Conservation (phyloP, 345 rosid species). For the Excoecaria cochinchinensis region DNA sequence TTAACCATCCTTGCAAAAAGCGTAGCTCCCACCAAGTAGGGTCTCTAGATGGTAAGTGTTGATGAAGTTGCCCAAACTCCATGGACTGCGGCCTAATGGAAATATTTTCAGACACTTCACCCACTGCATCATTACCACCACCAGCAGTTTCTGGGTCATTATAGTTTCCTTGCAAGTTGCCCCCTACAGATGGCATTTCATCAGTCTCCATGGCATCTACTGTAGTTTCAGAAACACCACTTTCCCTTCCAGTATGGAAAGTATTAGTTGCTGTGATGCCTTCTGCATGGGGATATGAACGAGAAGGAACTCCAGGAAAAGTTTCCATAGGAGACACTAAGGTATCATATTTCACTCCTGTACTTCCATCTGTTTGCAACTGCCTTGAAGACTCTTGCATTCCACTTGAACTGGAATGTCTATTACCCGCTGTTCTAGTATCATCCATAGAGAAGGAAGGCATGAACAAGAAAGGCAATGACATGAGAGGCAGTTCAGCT, state of each 20-base stretch:
- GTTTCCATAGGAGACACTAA: conserved; percentile 48
- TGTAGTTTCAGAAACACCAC: conserved; percentile 31
- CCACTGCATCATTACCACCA: conserved; percentile 18
- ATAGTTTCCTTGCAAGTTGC: conserved; percentile 18
- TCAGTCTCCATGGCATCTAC: conserved; percentile 65
- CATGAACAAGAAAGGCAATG: conserved; percentile 47
- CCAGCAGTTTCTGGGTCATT: conserved; percentile 19
- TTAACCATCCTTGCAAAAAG: conserved; percentile 73
- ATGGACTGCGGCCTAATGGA: conserved; percentile 19
- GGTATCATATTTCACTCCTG: conserved; percentile 36
- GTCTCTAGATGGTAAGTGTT: conserved; percentile 52
- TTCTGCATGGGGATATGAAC: conserved; percentile 34
- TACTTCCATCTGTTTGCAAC: conserved; percentile 37
- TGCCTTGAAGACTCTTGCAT: conserved; percentile 48
- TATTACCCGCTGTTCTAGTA: conserved; percentile 39
- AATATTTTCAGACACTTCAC: conserved; percentile 23
- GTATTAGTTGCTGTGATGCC: conserved; percentile 27
- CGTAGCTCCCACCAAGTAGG: conserved; percentile 66
- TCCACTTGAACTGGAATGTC: conserved; percentile 38
- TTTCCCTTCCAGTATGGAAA: conserved; percentile 35
- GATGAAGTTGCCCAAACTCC: conserved; percentile 54
- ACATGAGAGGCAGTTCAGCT: conserved; percentile 52
- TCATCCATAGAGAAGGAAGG: conserved; percentile 51
- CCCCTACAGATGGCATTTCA: conserved; percentile 52
- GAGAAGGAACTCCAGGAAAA: conserved; percentile 39